Percentiles rank a stretch among this genome's conserved stretches.
Conservation (phyloP, 2,329 filamentous ascomycete genomes). For the Neonectria neomacrospora region DNA sequence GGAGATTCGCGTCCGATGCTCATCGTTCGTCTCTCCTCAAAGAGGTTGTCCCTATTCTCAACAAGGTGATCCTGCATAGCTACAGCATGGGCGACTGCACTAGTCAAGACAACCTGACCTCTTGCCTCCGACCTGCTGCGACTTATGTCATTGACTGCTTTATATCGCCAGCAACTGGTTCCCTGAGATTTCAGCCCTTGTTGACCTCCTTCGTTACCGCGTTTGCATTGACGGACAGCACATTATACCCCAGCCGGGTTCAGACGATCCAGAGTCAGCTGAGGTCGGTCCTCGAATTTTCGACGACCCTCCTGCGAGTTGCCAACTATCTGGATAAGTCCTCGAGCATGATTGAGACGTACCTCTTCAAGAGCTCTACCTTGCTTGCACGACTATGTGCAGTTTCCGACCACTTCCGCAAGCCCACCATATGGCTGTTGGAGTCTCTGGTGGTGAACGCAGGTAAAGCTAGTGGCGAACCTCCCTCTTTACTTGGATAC, state of each 20-base stretch:
- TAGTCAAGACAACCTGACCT: constrained; percentile 60
- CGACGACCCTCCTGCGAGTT: constrained; percentile 75
- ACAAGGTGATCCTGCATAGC: constrained; percentile 75
- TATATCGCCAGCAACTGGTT: constrained; percentile 74
- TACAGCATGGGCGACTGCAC: constrained; percentile 77
- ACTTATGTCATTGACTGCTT: constrained; percentile 82
- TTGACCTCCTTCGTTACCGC: constrained; percentile 71
- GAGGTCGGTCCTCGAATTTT: constrained; percentile 71
- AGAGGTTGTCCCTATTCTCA: constrained; percentile 75
- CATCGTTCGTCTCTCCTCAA: constrained; percentile 77
- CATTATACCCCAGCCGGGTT: constrained; percentile 67
- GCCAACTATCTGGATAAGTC: constrained; percentile 72
- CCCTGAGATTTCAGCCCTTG: constrained; percentile 81
- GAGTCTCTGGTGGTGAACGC: constrained; percentile 79
- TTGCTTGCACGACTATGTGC: constrained; percentile 82
- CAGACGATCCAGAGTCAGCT: constrained; percentile 71
- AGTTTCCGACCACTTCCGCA: constrained; percentile 72
- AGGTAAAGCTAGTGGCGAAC: constrained; percentile 74
- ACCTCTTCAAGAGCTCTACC: constrained; percentile 83
- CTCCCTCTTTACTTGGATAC: constrained; percentile 93
- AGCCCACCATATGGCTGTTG: constrained; percentile 74
- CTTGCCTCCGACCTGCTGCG: constrained; percentile 77
- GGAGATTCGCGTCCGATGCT: constrained; percentile 78
- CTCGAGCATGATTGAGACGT: constrained; percentile 75
- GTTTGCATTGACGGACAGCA: constrained; percentile 64